Percentiles rank a stretch among this genome's conserved stretches.
Conservation (phyloP, 2,329 filamentous ascomycete genomes). For the Ophiognomonia clavigignenti-juglandacearum region DNA sequence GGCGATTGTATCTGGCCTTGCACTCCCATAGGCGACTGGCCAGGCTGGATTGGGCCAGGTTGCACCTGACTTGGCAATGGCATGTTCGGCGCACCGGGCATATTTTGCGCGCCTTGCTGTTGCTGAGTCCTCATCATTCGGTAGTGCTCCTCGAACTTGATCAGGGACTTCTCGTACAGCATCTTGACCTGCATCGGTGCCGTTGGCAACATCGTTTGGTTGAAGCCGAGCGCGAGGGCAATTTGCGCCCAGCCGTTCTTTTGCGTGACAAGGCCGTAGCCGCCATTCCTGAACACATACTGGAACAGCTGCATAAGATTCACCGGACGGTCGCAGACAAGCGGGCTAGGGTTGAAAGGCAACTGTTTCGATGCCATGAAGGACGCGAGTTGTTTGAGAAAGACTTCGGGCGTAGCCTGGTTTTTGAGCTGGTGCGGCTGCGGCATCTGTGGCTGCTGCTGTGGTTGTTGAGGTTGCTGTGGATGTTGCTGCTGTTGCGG, state of each 20-base stretch:
- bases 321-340: slow-evolving; percentile 68
- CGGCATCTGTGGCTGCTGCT: not conserved
- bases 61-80: slow-evolving; percentile 34
- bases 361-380: slow-evolving; percentile 73
- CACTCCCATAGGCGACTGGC: slow-evolving; percentile 29
- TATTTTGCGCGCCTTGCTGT: slow-evolving; percentile 25
- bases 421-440: slow-evolving; percentile 30
- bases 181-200: slow-evolving; percentile 66
- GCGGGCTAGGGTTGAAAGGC: slow-evolving; percentile 69
- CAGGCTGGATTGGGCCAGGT: slow-evolving; percentile 32
- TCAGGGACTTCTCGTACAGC: slow-evolving; percentile 71
- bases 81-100: slow-evolving; percentile 37
- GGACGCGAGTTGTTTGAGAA: slow-evolving; percentile 69
- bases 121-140: slow-evolving; percentile 49
- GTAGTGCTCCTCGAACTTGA: slow-evolving; percentile 68
- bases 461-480: slow-evolving; percentile 7
- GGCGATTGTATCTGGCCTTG: slow-evolving; percentile 36
- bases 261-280: slow-evolving; percentile 68
- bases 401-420: slow-evolving; percentile 56
- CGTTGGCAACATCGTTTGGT: slow-evolving; percentile 56
- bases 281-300: slow-evolving; percentile 69
- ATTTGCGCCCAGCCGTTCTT: slow-evolving; percentile 71
- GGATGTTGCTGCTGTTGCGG: slow-evolving; percentile 64
- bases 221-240: slow-evolving; percentile 59
- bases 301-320: slow-evolving; percentile 75